Conservation (phyloP, 2,329 filamentous ascomycete genomes). For the Stromatinia cepivora region DNA sequence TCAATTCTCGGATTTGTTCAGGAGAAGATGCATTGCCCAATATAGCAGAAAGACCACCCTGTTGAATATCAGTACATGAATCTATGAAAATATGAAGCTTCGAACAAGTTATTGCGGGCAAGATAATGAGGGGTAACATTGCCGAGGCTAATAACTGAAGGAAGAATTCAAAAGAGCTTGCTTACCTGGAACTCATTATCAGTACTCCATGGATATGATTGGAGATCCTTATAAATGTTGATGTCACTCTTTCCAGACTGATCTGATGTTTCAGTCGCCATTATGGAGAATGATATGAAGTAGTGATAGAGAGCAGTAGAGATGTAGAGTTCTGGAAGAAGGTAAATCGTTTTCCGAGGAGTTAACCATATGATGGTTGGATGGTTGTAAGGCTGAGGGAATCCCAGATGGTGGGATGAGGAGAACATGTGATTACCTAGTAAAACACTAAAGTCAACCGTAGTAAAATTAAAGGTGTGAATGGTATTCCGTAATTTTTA, state of each 20-base stretch:
- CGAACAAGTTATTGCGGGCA: background rate
- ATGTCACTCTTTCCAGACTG: background rate
- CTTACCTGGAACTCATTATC: conserved; percentile 67
- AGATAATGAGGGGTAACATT: background rate
- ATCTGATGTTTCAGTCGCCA: conserved; percentile 4
- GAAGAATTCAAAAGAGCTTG: background rate
- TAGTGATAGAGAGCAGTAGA: background rate
- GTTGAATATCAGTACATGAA: conserved; percentile 14
- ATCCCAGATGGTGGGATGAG: background rate
- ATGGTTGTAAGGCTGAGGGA: background rate
- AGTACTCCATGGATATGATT: conserved; percentile 65
- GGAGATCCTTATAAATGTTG: conserved; percentile 59
- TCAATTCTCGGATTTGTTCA: conserved; percentile 56
- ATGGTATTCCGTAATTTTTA: background rate
- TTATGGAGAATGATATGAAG: background rate
- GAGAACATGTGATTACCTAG: background rate
- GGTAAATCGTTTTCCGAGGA: too few relatives aligned
- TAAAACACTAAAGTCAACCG: background rate
- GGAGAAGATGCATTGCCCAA: conserved; percentile 57
- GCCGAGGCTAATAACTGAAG: conserved; percentile 29
- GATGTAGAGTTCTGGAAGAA: background rate
- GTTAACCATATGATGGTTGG: background rate
- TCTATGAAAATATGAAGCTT: background rate
- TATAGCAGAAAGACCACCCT: conserved; percentile 64
- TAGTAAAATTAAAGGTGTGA: background rate